Evolutionary conservation across 805 yeast genomes (phyloP), one percentile per base, ranked within the genome.

Genomic region (Metschnikowia cerradonensis): DNA sequence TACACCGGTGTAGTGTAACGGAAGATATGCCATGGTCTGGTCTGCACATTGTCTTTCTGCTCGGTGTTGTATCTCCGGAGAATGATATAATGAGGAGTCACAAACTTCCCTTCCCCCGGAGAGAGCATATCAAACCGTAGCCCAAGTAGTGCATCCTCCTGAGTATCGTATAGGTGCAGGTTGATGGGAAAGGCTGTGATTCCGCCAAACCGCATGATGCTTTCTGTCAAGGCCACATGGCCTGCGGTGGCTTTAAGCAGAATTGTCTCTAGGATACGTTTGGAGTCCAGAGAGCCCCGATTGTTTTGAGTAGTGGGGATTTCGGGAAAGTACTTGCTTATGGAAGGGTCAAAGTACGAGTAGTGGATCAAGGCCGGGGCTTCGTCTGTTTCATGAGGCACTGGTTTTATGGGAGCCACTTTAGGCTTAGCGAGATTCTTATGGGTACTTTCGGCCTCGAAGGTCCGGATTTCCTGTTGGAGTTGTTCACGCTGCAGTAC

Each of bases 151-250:
- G 63, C 60, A 8, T 67, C 71, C 37, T 56, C 60, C 15, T 47
- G 50, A 0, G 56, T 50, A 10, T 60, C 68, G 44, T 67, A 67
- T 22, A 68, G 50, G 17, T 51, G 52, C 50, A 67, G 68, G 54
- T 76, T 77, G 39, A 80, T 67, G 0, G 82, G 80, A 49, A 80
- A 80, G 0, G 77, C 76, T 0, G 84, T 79, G 31, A 77, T 58
- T 1, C 83, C 83, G 6, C 72, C 77, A 50, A 79, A 58, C 47
- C 85, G 58, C 49, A 68, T 71, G 17, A 78, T 63, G 54, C 78
- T 79, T 52, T 80, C 85, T 41, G 69, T 58, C 41, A 72, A 39
- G n/a, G 58, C 58, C 47, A 41, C 23, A 11, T 22, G 39, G 26
- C 55, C 53, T 2, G 52, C 57, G n/a, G 37, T 42, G 17, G 59